Evolutionary conservation across 2,329 filamentous ascomycete genomes (phyloP), one percentile per base, ranked within the genome.

Genomic region (Talaromyces albobiverticillius): DNA sequence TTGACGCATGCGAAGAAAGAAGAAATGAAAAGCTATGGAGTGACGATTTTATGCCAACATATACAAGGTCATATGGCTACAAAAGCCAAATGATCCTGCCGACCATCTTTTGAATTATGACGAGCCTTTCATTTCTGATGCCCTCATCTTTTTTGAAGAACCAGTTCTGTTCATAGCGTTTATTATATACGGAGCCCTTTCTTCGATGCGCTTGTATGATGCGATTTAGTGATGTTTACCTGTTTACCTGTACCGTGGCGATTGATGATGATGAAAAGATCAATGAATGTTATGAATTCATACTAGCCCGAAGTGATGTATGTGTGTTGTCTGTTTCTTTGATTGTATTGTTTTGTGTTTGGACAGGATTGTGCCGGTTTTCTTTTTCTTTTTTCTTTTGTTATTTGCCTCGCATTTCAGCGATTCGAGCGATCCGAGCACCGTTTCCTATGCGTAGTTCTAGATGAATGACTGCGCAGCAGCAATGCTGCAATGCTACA

Each of bases 211-310:
- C 32, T 38, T 42, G 51, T 54, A 36, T 54, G 34, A 38, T 46
- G 41, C 40, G 48, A 32, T 51, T 43, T 43, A 34, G 18, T 51
- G 38, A 16, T 43, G 48, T 42, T 66, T 69, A 67, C 62, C n/a
- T n/a, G n/a, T n/a, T n/a, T n/a, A n/a, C n/a, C n/a, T n/a, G n/a
- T n/a, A n/a, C n/a, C n/a, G n/a, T 66, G 64, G 65, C 64, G 64
- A 61, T 60, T 61, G 59, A 43, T 61, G 66, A 66, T 69, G 67
- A 69, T 69, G 68, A 71, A 62, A 68, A 71, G 64, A 67, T 68
- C 67, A 65, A 73, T 66, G 69, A 71, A 67, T 61, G 63, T 71
- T 67, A 71, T 70, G 70, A 71, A 68, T 57, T 59, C 26, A 46
- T 43, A 29, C 23, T 38, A 38, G 8, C 32, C 41, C 46, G 31